phyloP scores from a whole-genome alignment of 129 eudicot genomes.

The Erigeron canadensis region DNA sequence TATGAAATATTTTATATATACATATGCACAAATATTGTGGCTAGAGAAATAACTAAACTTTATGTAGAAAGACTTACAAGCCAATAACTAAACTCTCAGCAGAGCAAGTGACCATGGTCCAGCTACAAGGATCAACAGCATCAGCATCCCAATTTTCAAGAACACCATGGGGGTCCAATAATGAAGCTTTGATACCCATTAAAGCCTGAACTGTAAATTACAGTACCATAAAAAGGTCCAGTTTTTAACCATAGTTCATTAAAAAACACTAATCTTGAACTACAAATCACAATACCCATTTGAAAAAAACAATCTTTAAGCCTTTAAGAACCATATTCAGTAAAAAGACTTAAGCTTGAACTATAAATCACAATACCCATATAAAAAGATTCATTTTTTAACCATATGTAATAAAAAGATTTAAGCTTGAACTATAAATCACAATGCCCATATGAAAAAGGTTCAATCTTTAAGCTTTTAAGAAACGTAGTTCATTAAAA shows the following conservation, averaged over 20 bases:
- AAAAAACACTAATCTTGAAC: slow-evolving; percentile 57
- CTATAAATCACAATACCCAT: slow-evolving; percentile 45
- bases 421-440: slow-evolving; percentile 70
- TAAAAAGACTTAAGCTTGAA: slow-evolving; percentile 71
- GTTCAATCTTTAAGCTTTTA: not conserved
- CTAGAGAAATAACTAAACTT: too few relatives aligned
- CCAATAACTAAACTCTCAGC: slow-evolving; percentile 76
- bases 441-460: slow-evolving; percentile 23
- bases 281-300: slow-evolving; percentile 34
- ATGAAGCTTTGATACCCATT: slow-evolving; percentile 71
- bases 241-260: not conserved
- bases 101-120: slow-evolving; percentile 96
- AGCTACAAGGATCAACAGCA: slow-evolving; percentile 97
- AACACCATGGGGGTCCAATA: slow-evolving; percentile 84
- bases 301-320: slow-evolving; percentile 14
- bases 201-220: slow-evolving; percentile 85
- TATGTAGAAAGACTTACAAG: slow-evolving; percentile 55
- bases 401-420: not conserved
- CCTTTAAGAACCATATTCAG: not conserved
- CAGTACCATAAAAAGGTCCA: slow-evolving; percentile 27
- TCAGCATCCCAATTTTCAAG: slow-evolving; percentile 95
- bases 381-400: slow-evolving; percentile 23
- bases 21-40: slow-evolving; percentile 24
- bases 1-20: not conserved
- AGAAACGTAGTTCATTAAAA: slow-evolving; percentile 7